Evolutionary conservation across 176 grass and related monocot species (phyloP).

Genomic region (Musa schizocarpa): DNA sequence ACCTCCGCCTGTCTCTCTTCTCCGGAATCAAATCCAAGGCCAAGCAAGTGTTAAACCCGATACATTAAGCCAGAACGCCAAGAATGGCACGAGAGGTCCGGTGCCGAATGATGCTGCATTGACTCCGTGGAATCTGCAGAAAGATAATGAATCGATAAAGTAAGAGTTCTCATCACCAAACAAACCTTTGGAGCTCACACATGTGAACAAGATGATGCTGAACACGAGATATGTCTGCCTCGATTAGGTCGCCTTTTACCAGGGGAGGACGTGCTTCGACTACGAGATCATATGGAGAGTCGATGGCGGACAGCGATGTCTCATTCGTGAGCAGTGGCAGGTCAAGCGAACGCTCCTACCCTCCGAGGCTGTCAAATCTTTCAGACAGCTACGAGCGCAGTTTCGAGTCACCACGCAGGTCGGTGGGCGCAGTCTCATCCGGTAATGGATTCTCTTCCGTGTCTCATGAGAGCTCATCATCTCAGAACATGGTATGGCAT

Average conservation of each 20-base stretch:
- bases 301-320: conserved; percentile 24
- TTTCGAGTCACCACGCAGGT: conserved; percentile 25
- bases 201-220: background rate
- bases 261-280: background rate
- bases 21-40: conserved; percentile 25
- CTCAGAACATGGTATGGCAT: background rate
- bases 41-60: conserved; percentile 20
- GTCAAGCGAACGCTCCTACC: conserved; percentile 11
- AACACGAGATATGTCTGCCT: background rate
- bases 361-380: conserved; percentile 8
- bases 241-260: background rate
- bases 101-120: conserved; percentile 24
- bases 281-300: conserved; percentile 7
- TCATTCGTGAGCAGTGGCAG: conserved; percentile 30
- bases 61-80: conserved; percentile 3
- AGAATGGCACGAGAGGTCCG: conserved; percentile 27
- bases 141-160: conserved; percentile 18
- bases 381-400: conserved; percentile 7
- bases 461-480: background rate
- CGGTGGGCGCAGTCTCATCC: background rate
- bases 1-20: conserved; percentile 12
- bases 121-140: conserved; percentile 17
- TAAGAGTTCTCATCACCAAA: background rate
- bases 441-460: background rate
- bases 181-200: too few relatives aligned